Evolutionary conservation across 2,329 filamentous ascomycete species (phyloP).

Genomic region (Curvularia verruculosa): DNA sequence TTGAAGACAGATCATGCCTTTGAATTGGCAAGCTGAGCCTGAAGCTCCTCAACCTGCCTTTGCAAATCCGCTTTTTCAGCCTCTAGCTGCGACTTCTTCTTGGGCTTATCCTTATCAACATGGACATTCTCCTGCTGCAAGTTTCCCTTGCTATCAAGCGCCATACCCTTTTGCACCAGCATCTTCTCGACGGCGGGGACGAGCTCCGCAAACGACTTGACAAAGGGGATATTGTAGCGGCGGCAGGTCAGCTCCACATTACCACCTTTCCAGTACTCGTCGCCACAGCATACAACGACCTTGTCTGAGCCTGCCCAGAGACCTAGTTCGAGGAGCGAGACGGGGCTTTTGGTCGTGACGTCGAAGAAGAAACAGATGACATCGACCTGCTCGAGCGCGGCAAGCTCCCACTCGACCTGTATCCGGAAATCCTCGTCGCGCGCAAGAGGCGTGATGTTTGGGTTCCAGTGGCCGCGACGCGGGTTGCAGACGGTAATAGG

Average conservation of each 20-base stretch:
- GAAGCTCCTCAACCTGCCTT: slow-evolving; percentile 6
- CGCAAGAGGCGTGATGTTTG: slow-evolving; percentile 56
- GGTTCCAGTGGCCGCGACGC: slow-evolving; percentile 62
- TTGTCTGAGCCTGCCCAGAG: slow-evolving; percentile 56
- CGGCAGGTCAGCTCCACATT: slow-evolving; percentile 66
- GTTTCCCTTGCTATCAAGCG: slow-evolving; percentile 23
- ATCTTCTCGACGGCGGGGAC: slow-evolving; percentile 43
- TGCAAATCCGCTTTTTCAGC: slow-evolving; percentile 8
- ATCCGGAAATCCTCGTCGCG: slow-evolving; percentile 53
- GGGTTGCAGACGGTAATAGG: slow-evolving; percentile 66
- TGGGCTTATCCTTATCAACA: slow-evolving; percentile 6
- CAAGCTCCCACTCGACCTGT: slow-evolving; percentile 68
- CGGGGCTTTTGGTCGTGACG: slow-evolving; percentile 58
- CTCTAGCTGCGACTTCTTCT: slow-evolving; percentile 15
- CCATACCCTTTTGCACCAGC: slow-evolving; percentile 39
- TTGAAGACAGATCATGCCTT: background rate
- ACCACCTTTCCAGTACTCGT: slow-evolving; percentile 63
- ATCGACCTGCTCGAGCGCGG: slow-evolving; percentile 60
- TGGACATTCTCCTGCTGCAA: slow-evolving; percentile 15
- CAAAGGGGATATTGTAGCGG: slow-evolving; percentile 52
- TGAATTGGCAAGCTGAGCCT: slow-evolving; percentile 2
- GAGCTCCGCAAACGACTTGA: slow-evolving; percentile 54
- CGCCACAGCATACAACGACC: slow-evolving; percentile 60
- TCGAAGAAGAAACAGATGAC: slow-evolving; percentile 65
- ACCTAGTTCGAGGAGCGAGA: slow-evolving; percentile 67